phyloP scores from a whole-genome alignment of 495 filamentous ascomycete genomes.

The Neurospora sublineolata region DNA sequence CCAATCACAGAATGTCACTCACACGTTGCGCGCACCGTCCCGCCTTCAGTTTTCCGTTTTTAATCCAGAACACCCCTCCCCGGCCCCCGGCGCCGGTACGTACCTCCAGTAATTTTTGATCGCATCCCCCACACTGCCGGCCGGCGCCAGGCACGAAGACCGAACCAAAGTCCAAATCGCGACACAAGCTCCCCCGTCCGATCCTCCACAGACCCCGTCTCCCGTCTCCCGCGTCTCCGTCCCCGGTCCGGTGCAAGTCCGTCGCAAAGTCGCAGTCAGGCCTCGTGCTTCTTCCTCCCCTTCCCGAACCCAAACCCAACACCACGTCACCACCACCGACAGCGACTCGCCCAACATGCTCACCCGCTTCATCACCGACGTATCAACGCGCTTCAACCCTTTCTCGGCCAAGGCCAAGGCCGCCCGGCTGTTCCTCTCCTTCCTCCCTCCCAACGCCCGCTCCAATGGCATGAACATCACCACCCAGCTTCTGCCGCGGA shows the following conservation, averaged over 20 bases:
- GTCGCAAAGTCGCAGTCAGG: not conserved
- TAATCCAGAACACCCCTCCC: not conserved
- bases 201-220: not conserved
- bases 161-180: not conserved
- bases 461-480: slow-evolving; percentile 60
- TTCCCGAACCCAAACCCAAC: not conserved
- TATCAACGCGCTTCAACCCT: slow-evolving; percentile 81
- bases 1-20: not conserved
- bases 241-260: slow-evolving; percentile 6
- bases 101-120: not conserved
- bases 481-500: slow-evolving; percentile 61
- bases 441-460: slow-evolving; percentile 72
- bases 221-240: not conserved
- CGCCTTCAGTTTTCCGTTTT: not conserved
- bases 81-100: not conserved
- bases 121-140: not conserved
- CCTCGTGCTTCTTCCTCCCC: not conserved
- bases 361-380: slow-evolving; percentile 71
- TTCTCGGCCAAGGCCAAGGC: slow-evolving; percentile 68
- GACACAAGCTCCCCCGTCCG: not conserved
- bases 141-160: not conserved
- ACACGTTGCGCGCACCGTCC: not conserved
- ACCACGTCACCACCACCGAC: not conserved
- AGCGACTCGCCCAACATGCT: slow-evolving; percentile 52
- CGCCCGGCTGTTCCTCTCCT: slow-evolving; percentile 73